Base-by-base conservation (phyloP, 2,329 filamentous ascomycete genomes). In the Ceratocystis alfenasii region DNA sequence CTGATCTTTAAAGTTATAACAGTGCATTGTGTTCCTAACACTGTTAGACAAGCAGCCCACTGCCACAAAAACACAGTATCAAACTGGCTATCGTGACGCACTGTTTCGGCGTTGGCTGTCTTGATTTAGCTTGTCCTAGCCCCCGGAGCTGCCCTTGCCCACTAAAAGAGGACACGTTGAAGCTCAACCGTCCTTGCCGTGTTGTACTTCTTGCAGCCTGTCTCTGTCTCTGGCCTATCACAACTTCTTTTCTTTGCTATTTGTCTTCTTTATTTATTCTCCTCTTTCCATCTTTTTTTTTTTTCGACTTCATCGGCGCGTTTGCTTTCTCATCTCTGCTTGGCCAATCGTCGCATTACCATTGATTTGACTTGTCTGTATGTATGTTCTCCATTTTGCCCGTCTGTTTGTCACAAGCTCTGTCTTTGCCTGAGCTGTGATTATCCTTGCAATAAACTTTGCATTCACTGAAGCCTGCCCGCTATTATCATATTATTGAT, bases 381-480 rank as follows among this genome's bases (percentile, higher is more conserved):
- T 33, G 12, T 41, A 28, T 17, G 48, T 53, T 44, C 46, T 57
- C 63, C 30, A 33, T 45, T 30, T 45, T 33, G 36, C 36, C 36
- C 12, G 15, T 15, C 48, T 6, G 6, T 46, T 41, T 12, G 36
- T 41, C 36, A 41, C 10, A 12, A 12, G 36, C 28, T 28, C 60
- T 50, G 28, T 25, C 41, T 48, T n/a, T 63, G 46, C 28, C 15
- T 46, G 41, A 53, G 20, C 48, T 53, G 48, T 53, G 48, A 53
- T 28, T 57, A 55, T 45, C 45, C 30, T 53, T 65, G 45, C 25
- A 68, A 71, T 70, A 81, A 86, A 74, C 74, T 95, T 95, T 90
- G 89, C 88, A 84, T 85, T 95, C 20, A 28, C 8, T 41, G 36
- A 41, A 3, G 36, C 36, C 36, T 41, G 8, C 36, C 36, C 3